Evolutionary conservation across 2,329 filamentous ascomycete genomes (phyloP).

Genomic region (Hypoxylon sp.): DNA sequence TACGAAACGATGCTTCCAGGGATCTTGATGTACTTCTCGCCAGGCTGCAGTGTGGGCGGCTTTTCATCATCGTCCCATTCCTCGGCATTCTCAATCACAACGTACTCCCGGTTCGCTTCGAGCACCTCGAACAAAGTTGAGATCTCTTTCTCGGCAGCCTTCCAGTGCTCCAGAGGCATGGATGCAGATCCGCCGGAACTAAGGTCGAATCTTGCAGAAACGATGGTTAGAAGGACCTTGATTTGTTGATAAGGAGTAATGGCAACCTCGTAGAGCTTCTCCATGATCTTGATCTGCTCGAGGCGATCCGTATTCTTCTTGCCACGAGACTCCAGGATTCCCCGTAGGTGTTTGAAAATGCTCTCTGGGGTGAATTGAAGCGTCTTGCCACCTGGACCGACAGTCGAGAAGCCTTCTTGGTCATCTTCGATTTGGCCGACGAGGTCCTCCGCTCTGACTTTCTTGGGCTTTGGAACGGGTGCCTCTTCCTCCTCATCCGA

Average conservation of each 20-base stretch:
- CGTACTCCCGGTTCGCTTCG: constrained; percentile 81
- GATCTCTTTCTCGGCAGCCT: constrained; percentile 90
- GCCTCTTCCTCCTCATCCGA: constrained; percentile 79
- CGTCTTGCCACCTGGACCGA: constrained; percentile 89
- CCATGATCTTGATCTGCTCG: constrained; percentile 98
- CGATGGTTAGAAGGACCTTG: constrained; percentile 88
- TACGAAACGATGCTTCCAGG: constrained; percentile 95
- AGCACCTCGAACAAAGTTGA: constrained; percentile 81
- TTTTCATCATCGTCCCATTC: constrained; percentile 99
- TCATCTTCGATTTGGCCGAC: constrained; percentile 70
- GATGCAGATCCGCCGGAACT: constrained; percentile 80
- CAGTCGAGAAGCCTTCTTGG: constrained; percentile 89
- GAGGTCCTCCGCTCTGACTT: constrained; percentile 63
- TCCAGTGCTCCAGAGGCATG: constrained; percentile 98
- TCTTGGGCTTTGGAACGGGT: constrained; percentile 65
- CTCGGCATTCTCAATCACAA: constrained; percentile 92
- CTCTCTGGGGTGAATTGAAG: constrained; percentile 96
- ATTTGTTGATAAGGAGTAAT: constrained; percentile 93
- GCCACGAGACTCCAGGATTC: constrained; percentile 94
- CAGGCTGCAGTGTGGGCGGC: constrained; percentile 77
- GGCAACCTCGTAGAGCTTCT: constrained; percentile 92
- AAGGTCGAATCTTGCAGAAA: constrained; percentile 95
- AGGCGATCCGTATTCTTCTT: constrained; percentile 98
- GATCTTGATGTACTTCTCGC: constrained; percentile 87
- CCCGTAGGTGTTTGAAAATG: constrained; percentile 95